Base-by-base conservation (phyloP, 2,329 filamentous ascomycete genomes). In the Colletotrichum lentis region DNA sequence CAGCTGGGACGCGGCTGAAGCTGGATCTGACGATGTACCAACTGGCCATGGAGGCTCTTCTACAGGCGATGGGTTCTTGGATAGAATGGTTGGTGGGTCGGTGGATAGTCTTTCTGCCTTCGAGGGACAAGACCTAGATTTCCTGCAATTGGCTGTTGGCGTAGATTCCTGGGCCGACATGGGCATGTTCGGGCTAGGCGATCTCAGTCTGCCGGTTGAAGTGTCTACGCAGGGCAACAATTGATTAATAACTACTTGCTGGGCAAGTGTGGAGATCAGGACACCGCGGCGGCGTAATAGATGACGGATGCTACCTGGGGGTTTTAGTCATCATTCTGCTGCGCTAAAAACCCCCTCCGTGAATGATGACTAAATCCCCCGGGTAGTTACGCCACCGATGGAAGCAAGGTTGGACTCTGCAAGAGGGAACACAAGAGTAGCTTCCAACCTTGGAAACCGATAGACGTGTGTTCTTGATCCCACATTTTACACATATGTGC, bases 61-160 rank as follows among this genome's bases (percentile, higher is more conserved):
- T 1, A 2, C 20, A 20, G 14, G 39, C 10, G 43, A 46, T 12
- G 43, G n/a, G 7, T n/a, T 20, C 43, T 12, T n/a, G 1, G 20
- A 10, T 2, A 10, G 18, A 7, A 22, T 22, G 10, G 8, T 46
- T 20, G n/a, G 22, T 22, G 43, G 11, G n/a, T 46, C 43, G 3
- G 22, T 46, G 8, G 18, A n/a, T 20, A 46, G 41, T 18, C 16
- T 5, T 12, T 12, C 20, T n/a, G 5, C 16, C 11, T 39, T 6
- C 12, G 52, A n/a, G 22, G 35, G 43, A 20, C 43, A 46, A n/a
- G 20, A 10, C 2, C 41, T 41, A 20, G 52, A 54, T 7, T 54
- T 54, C n/a, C n/a, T 35, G 52, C 35, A 54, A 54, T 10, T 54
- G 52, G 52, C 52, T 20, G 52, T 54, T 24, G 52, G 52, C 18